Evolutionary conservation across 495 filamentous ascomycete genomes (phyloP).

Genomic region (Neurospora pannonica): DNA sequence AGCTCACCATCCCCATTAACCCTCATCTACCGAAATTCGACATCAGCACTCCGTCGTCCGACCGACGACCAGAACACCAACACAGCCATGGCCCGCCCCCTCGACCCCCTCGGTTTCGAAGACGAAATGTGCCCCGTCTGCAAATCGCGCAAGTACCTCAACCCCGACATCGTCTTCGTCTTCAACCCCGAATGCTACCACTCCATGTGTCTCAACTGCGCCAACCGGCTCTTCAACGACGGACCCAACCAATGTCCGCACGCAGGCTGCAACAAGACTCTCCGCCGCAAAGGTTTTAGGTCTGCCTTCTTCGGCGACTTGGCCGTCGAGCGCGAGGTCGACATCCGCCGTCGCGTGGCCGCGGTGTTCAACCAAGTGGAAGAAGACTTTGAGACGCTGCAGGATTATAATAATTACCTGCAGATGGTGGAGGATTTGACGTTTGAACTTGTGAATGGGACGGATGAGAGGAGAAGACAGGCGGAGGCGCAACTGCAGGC

Average conservation of each 20-base stretch:
- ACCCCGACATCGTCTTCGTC: conserved; percentile 83
- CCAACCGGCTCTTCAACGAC: conserved; percentile 84
- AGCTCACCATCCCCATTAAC: too few species aligned
- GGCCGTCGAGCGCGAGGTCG: conserved; percentile 84
- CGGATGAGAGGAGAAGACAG: conserved; percentile 49
- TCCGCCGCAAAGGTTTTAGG: conserved; percentile 77
- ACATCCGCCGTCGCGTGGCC: conserved; percentile 74
- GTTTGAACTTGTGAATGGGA: conserved; percentile 71
- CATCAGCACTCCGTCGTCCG: neutral
- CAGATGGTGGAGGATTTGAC: conserved; percentile 86
- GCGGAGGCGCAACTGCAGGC: conserved; percentile 58
- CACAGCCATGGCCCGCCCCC: conserved; percentile 5
- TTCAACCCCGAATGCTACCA: conserved; percentile 99
- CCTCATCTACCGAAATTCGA: too few species aligned
- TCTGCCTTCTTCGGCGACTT: conserved; percentile 86
- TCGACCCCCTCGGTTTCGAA: conserved; percentile 24
- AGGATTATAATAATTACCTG: conserved; percentile 86
- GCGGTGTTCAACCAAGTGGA: conserved; percentile 77
- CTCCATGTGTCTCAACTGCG: conserved; percentile 92
- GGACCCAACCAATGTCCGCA: conserved; percentile 88
- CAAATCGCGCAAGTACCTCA: conserved; percentile 91
- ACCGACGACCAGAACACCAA: conserved; percentile 13
- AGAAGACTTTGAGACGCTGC: conserved; percentile 79
- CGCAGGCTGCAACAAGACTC: conserved; percentile 71
- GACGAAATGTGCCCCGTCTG: conserved; percentile 88